Evolutionary conservation across 306 rosid species (phyloP).

Genomic region (Quercus alba): DNA sequence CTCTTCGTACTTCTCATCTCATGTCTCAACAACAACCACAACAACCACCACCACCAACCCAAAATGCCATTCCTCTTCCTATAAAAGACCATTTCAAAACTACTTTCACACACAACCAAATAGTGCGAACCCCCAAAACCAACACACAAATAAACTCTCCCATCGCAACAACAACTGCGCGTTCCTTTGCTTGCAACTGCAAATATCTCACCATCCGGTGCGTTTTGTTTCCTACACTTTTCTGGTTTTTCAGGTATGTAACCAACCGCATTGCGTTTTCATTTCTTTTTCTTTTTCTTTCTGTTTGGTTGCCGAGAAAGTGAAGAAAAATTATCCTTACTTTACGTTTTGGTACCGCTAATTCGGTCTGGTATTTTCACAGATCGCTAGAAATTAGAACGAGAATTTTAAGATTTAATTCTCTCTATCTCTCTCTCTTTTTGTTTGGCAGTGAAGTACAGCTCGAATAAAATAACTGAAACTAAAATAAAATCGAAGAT

Average conservation of each 20-base stretch:
- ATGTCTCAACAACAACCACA: no score
- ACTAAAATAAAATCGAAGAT: not conserved
- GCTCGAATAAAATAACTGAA: not conserved
- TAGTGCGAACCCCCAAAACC: no score
- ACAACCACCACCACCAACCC: no score
- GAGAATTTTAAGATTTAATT: no score
- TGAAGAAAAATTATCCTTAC: not conserved
- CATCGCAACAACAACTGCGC: no score
- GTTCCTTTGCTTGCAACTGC: not conserved
- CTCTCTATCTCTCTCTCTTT: not conserved
- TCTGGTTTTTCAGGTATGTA: not conserved
- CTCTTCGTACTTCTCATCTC: no score
- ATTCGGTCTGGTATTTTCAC: not conserved
- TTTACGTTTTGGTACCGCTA: not conserved
- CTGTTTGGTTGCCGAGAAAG: not conserved
- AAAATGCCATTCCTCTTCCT: no score
- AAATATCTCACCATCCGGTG: not conserved
- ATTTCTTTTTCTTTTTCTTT: not conserved
- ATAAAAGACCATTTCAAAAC: no score
- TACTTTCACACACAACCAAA: no score
- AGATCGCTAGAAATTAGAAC: not conserved
- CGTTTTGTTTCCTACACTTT: not conserved
- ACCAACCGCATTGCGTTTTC: not conserved
- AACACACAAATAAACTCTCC: no score
- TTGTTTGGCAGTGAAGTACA: slow-evolving; percentile 8